These are phyloP conservation scores for Lasiosphaeria ovina DNA, from an alignment of 495 filamentous ascomycete species.

Conservation along the genomic window DNA sequence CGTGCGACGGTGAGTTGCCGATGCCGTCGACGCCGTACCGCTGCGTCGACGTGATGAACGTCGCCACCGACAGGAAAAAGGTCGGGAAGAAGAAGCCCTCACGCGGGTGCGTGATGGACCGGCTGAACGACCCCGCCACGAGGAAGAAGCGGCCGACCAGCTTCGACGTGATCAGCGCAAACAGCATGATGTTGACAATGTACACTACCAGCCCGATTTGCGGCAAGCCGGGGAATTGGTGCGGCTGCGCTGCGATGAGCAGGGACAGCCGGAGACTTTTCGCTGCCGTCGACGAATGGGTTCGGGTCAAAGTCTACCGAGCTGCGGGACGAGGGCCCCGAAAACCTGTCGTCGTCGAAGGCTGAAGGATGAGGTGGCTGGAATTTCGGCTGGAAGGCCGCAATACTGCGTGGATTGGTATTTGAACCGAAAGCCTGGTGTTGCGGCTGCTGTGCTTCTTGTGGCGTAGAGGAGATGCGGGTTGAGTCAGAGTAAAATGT, in stretches of 20 bases:
- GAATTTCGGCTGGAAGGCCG: no score
- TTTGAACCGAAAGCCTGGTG: no score
- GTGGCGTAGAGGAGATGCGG: no score
- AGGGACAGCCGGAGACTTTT: constrained; percentile 45
- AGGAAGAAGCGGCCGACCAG: constrained; percentile 58
- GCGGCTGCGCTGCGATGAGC: constrained; percentile 57
- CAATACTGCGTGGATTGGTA: no score
- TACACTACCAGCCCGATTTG: constrained; percentile 62
- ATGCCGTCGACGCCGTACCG: constrained; percentile 52
- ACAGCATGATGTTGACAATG: constrained; percentile 62
- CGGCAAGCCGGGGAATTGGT: constrained; percentile 55
- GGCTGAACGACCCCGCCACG: constrained; percentile 48
- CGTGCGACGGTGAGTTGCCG: constrained; percentile 39
- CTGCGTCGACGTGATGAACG: constrained; percentile 59
- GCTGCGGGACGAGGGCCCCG: no score
- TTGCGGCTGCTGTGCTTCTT: no score
- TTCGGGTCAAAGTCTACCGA: no score
- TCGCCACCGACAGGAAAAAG: constrained; percentile 64
- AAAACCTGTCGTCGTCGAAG: no score
- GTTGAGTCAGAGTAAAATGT: no score
- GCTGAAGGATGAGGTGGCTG: no score
- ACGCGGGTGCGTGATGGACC: constrained; percentile 58
- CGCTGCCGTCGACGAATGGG: no score
- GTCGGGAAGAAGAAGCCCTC: constrained; percentile 69
- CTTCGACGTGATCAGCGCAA: constrained; percentile 49